Evolutionary conservation across 495 filamentous ascomycete genomes (phyloP), one percentile per base, ranked within the genome.

Genomic region (Penicillium mononematosum): DNA sequence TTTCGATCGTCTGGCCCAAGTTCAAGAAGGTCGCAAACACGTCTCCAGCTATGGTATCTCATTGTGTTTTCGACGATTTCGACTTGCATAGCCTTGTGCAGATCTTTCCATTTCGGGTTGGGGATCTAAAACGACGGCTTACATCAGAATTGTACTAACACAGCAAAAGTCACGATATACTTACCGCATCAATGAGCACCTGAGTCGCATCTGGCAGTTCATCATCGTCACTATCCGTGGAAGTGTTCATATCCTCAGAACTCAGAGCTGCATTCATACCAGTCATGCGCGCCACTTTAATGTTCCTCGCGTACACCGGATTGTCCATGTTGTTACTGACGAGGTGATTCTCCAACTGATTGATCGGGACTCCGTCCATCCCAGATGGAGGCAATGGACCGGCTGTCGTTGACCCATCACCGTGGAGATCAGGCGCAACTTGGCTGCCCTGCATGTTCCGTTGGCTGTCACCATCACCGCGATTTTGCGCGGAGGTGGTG

Each of bases 261-360:
- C 19, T 61, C 2, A 16, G 12, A 6, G 7, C 1, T 45, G 58
- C 50, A n/a, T 54, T 54, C 10, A 24, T 4, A 9, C 45, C 50
- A 22, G 48, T 51, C 25, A 27, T 43, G 1, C 58, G 61, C 60
- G 78, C 69, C 17, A 50, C 41, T 3, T 59, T 56, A 70, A 76
- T 71, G 55, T 78, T 80, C 11, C 52, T 64, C 50, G 51, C 55
- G 47, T 73, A 78, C 48, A 67, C 56, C 6, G 61, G 59, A 45
- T 79, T 79, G 1, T 63, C 43, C n/a, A 59, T 55, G 25, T 67
- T 67, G 57, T 79, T 75, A 50, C 69, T 75, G 14, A 62, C 66
- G n/a, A 57, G 16, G 36, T 59, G 59, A 49, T 71, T 67, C n/a
- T 75, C 69, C 3, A 70, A 34, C 4, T 52, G 5, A 36, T 64